Base-by-base conservation (phyloP, 129 eudicot genomes). In the Centaurea solstitialis region DNA sequence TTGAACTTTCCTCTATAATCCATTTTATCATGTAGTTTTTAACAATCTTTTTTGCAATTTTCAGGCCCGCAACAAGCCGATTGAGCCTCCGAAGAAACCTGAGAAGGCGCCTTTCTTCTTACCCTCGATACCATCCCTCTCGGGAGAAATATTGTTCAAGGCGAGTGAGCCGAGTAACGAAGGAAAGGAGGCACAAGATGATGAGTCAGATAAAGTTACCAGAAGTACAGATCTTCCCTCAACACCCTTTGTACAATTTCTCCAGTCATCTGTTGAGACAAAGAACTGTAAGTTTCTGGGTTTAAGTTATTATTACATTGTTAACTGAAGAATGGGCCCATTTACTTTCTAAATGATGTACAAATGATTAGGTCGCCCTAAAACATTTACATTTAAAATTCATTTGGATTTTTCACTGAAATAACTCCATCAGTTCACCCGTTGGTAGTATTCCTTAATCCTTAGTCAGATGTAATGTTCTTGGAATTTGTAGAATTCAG, bases 81-180 rank as follows among this genome's bases (percentile, higher is more conserved):
- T 88, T 18, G 98, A 96, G 72, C 98, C 98, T 62, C 99, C 99
- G 6, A 96, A 96, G 78, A 96, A 93, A 41, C 98, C 98, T 23
- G 97, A 96, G 76, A 93, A 91, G 77, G 90, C 92, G 5, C 99
- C 98, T 26, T 96, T 96, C 88, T 96, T 96, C 84, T 88, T 96
- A 86, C 95, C 98, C 43, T 87, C 98, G 12, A 87, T 93, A 28
- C 98, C 98, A 2, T 87, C 99, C 71, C 92, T 96, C 17, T 89
- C 98, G 33, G 98, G 99, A 61, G 99, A 93, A 53, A 90, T 96
- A 61, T 37, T 87, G 53, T 96, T 96, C 41, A 86, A 86, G 70
- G 70, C 89, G 6, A 79, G 74, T 76, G 90, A 88, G 70, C 72
- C 83, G 41, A 67, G 76, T 28, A 72, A 88, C 69, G 91, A 89